Percentiles rank a stretch among this genome's conserved stretches.
phyloP scores from a whole-genome alignment of 2,329 filamentous ascomycete genomes.

The Paecilomyces fulvus region DNA sequence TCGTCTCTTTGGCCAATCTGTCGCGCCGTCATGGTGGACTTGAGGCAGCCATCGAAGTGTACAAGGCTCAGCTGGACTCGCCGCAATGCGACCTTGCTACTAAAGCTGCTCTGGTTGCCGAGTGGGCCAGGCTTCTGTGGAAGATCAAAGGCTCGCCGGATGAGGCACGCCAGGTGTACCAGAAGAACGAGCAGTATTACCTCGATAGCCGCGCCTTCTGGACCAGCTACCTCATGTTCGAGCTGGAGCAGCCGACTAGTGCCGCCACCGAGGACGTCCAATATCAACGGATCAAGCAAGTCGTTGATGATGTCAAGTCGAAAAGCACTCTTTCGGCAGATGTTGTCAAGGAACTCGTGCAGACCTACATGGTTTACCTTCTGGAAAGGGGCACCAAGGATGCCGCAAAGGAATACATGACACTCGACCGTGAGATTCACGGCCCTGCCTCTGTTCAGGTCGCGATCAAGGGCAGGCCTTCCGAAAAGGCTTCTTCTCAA shows the following conservation, averaged over 20 bases:
- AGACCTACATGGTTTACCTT: constrained; percentile 74
- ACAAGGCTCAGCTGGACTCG: constrained; percentile 71
- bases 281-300: constrained; percentile 66
- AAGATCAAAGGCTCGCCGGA: constrained; percentile 73
- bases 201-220: constrained; percentile 82
- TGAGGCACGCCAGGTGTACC: constrained; percentile 75
- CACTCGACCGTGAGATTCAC: constrained; percentile 77
- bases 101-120: constrained; percentile 78
- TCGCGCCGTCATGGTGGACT: constrained; percentile 75
- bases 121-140: constrained; percentile 83
- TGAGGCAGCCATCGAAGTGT: constrained; percentile 74
- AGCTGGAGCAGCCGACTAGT: constrained; percentile 70
- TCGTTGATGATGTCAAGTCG: constrained; percentile 65
- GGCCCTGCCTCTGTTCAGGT: constrained; percentile 45
- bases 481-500: constrained; percentile 12
- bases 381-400: constrained; percentile 74
- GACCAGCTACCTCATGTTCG: constrained; percentile 80
- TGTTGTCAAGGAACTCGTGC: constrained; percentile 65
- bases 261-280: constrained; percentile 56
- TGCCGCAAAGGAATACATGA: constrained; percentile 76
- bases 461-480: constrained; percentile 21
- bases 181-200: constrained; percentile 75
- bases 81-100: constrained; percentile 64
- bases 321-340: constrained; percentile 62
- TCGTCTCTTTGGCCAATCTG: constrained; percentile 79